A percentile compares a stretch with the other conserved stretches of the same genome.
Conservation (phyloP, 1,139 yeast genomes). For the Yamadazyma siamensis region DNA sequence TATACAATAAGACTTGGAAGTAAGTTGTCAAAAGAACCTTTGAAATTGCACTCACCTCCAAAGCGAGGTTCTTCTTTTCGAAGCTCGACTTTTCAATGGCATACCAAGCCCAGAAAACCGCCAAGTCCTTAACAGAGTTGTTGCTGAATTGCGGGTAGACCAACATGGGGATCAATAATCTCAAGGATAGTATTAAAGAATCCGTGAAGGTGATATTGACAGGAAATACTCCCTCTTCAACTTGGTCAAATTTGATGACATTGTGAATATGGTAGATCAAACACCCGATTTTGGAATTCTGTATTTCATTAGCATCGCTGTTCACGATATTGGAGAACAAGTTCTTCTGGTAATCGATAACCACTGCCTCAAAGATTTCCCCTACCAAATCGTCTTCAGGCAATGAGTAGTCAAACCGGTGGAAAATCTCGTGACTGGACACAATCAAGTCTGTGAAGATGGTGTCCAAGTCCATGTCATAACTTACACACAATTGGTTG, state of each 20-base stretch:
- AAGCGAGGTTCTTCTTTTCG: constrained; percentile 18
- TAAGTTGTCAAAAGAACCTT: constrained; percentile 27
- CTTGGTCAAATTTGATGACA: constrained; percentile 5
- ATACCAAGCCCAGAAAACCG: constrained; percentile 41
- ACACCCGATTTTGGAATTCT: constrained; percentile 26
- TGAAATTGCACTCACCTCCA: constrained; percentile 33
- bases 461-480: constrained; percentile 55
- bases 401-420: constrained; percentile 19
- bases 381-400: constrained; percentile 24
- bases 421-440: constrained; percentile 25
- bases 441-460: constrained; percentile 33
- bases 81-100: constrained; percentile 24
- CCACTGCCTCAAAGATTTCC: constrained; percentile 31
- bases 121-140: constrained; percentile 26
- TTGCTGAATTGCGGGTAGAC: constrained; percentile 24
- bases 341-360: constrained; percentile 33
- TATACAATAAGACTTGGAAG: constrained; percentile 32
- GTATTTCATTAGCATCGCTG: constrained; percentile 21
- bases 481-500: constrained; percentile 53
- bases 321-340: constrained; percentile 18
- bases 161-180: constrained; percentile 36
- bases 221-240: constrained; percentile 5
- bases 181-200: constrained; percentile 30
- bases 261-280: constrained; percentile 17
- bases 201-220: constrained; percentile 26